Base-by-base conservation (phyloP, 2,329 filamentous ascomycete species). In the Fusarium sp. region DNA sequence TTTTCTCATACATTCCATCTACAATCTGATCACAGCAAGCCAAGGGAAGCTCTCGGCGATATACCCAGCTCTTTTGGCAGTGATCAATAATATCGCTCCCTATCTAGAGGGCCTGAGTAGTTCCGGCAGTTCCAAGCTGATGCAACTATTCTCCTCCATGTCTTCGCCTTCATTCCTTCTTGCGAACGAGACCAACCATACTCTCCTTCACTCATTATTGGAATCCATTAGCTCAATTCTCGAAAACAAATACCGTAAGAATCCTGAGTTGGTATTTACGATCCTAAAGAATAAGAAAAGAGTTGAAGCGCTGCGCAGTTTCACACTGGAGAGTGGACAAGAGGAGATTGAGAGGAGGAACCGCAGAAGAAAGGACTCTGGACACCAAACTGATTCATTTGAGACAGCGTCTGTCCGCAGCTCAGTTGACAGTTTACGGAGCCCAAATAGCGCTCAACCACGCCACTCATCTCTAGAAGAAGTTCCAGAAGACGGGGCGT, bases 1-100 rank as follows among this genome's bases (percentile, higher is more conserved):
- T 76, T 98, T 95, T 72, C 80, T 99, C 48, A 90, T 99, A 57
- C 94, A 93, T 87, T 96, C 93, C 7, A 93, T 98, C 58, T 96
- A 97, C 73, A 92, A 85, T 27, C 84, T 99, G 61, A 96, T 98
- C 70, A 95, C 93, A 0, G 90, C 88, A 6, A 96, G 93, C 71
- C 94, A 97, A 77, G 92, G 93, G 48, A 94, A 91, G 65, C 83
- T 98, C 8, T 90, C 93, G 41, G 92, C 93, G 11, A 91, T 98
- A 29, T 98, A 98, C 71, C 93, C 94, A 14, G 93, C 95, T 1
- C 81, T 99, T 4, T 78, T 99, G 39, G 93, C 94, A 1, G 91
- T 98, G 41, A 90, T 99, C 70, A 95, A 95, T 75, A 99, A 99
- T 70, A 88, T 97, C 61, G 88, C 93, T 10, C 89, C 95, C 14